Base-by-base conservation (phyloP, 106 monocot genomes). In the Iris macrosiphon region DNA sequence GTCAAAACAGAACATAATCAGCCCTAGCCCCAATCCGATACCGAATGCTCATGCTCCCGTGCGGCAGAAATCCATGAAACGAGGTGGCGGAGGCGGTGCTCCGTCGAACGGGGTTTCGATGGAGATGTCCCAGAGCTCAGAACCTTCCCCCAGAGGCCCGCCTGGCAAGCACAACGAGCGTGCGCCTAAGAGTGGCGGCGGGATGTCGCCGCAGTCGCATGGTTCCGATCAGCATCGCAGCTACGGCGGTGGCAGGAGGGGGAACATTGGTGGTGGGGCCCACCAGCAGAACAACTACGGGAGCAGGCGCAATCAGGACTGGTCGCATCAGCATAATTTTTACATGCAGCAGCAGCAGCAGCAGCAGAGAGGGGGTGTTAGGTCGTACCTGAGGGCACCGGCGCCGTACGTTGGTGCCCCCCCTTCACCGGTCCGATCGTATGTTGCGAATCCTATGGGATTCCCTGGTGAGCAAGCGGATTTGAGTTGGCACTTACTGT, bases 391-490 rank as follows among this genome's bases (percentile, higher is more conserved):
- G 13, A 51, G 59, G 35, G 68, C 66, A 1, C 68, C 43, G 2
- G 52, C 45, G 9, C 52, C 64, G 60, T n/a, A 62, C 68, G 3
- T 52, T 60, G 31, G 11, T 66, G 4, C 49, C 73, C n/a, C 74
- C 13, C 59, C 72, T 26, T 53, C 58, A 0, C 69, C 34, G 11
- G 35, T 77, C 3, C 66, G 61, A 8, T 54, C 79, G 28, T 74
- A 26, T 39, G 40, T 68, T 45, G 65, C 60, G 49, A 56, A 38
- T 49, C 73, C 74, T 7, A 56, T 92, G 63, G 79, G 79, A 1
- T 87, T 59, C 23, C 71, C 72, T 49, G 92, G 92, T 92, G 71
- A 55, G 69, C 55, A 8, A 31, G 17, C 18, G 5, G 49, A 38
- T 25, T 47, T 58, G 6, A 26, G 5, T 39, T 10, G 15, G 4